phyloP scores from a whole-genome alignment of 495 filamentous ascomycete species.

The Aspergillus ostianus region DNA sequence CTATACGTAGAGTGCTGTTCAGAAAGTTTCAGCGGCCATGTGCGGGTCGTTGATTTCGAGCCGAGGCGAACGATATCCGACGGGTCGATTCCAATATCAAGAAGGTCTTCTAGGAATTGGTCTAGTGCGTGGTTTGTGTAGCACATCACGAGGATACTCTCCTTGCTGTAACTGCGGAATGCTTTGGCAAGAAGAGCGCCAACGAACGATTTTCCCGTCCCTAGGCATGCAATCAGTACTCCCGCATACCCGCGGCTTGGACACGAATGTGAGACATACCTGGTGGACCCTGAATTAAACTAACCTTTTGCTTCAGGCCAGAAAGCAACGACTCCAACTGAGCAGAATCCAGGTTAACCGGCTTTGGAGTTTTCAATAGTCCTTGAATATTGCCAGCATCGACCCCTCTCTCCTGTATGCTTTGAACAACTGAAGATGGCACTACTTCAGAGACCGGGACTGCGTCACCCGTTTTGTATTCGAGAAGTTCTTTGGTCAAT shows the following conservation, averaged over 20 bases:
- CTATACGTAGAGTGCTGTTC: constrained; percentile 38
- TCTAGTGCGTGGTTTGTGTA: constrained; percentile 75
- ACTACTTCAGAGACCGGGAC: constrained; percentile 20
- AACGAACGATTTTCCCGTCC: constrained; percentile 79
- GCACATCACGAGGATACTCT: constrained; percentile 61
- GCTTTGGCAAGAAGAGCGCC: constrained; percentile 65
- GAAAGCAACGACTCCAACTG: constrained; percentile 57
- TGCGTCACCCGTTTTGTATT: constrained; percentile 23
- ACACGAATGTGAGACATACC: constrained; percentile 40
- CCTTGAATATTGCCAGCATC: constrained; percentile 20
- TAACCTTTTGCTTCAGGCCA: constrained; percentile 54
- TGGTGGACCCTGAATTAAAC: constrained; percentile 74
- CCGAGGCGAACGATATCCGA: constrained; percentile 66
- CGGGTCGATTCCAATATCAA: constrained; percentile 57
- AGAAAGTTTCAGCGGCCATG: constrained; percentile 43
- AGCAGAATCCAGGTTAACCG: constrained; percentile 53
- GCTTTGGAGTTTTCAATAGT: constrained; percentile 27
- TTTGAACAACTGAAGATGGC: constrained; percentile 21
- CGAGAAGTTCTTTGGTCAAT: constrained; percentile 50
- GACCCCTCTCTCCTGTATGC: constrained; percentile 15
- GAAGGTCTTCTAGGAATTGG: constrained; percentile 69
- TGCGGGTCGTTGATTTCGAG: constrained; percentile 55
- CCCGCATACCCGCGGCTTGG: neutral
- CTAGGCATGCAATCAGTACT: constrained; percentile 33
- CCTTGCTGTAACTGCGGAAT: constrained; percentile 48